A percentile compares a stretch with the other conserved stretches of the same genome.
These are phyloP conservation scores for Dimocarpus longan DNA, from an alignment of 345 rosid species.

Conservation along the genomic window DNA sequence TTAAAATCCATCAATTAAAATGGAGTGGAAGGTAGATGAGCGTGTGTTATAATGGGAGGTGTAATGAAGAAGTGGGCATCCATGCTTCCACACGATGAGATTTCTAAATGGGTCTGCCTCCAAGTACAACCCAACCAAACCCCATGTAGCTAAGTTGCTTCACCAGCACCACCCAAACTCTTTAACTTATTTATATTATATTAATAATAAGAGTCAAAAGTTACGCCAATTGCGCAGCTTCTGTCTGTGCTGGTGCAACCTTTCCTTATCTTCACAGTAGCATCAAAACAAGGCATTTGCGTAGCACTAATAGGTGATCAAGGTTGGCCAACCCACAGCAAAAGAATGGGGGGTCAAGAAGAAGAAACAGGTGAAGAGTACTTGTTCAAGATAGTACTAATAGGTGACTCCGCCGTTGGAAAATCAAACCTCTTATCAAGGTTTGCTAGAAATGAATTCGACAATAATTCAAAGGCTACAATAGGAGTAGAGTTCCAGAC, in stretches of 20 bases:
- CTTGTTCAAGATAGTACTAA: conserved; percentile 85
- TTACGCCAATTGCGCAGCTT: conserved; percentile 55
- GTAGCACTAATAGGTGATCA: neutral
- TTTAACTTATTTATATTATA: too few relatives aligned
- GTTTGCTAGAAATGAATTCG: conserved; percentile 85
- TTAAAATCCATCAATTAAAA: too few relatives aligned
- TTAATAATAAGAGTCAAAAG: too few relatives aligned
- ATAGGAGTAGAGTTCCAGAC: conserved; percentile 96
- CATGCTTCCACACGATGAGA: too few relatives aligned
- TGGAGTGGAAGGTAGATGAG: too few relatives aligned
- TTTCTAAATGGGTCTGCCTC: too few relatives aligned
- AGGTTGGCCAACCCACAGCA: neutral
- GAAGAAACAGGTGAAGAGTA: conserved; percentile 62
- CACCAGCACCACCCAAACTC: too few relatives aligned
- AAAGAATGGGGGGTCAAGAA: conserved; percentile 48
- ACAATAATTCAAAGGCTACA: conserved; percentile 85
- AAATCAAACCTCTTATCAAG: conserved; percentile 83
- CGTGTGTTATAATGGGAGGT: too few relatives aligned
- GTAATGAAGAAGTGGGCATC: too few relatives aligned
- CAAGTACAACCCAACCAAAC: conserved; percentile 7
- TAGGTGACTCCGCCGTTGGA: conserved; percentile 95
- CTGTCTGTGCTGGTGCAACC: conserved; percentile 25
- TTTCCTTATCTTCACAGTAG: conserved; percentile 23
- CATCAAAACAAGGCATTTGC: neutral
- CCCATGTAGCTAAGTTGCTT: too few relatives aligned